phyloP scores from a whole-genome alignment of 2,329 filamentous ascomycete species.

The Colletotrichum eremochloae region DNA sequence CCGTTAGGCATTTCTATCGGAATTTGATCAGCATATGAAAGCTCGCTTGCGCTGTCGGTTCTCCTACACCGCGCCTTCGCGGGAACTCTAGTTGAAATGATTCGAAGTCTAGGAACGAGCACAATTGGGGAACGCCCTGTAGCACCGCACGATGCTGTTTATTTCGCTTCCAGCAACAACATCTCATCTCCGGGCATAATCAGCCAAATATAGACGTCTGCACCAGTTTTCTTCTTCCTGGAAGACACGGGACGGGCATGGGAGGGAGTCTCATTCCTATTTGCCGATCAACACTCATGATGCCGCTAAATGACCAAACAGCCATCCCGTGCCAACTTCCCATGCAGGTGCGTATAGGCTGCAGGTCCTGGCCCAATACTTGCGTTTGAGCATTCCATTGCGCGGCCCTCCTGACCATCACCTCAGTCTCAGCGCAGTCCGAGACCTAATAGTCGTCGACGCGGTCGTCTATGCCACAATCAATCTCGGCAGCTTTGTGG shows the following conservation, averaged over 20 bases:
- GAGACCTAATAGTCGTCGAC: not conserved
- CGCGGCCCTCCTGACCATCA: not conserved
- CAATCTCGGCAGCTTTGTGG: not conserved
- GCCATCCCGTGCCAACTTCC: not conserved
- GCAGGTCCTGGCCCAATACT: not conserved
- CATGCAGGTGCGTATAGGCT: not conserved
- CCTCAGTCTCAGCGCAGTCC: not conserved
- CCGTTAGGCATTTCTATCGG: not conserved
- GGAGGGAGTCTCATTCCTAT: not conserved
- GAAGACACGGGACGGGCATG: not conserved
- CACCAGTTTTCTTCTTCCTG: not conserved
- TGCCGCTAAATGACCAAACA: not conserved
- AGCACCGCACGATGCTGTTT: not conserved
- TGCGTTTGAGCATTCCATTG: not conserved
- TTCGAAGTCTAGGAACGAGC: not conserved
- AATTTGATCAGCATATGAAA: not conserved
- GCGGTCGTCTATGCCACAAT: not conserved
- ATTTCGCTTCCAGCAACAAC: too few species aligned
- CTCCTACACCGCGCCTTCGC: not conserved
- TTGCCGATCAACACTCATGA: conserved; percentile 21
- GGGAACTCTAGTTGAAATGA: not conserved
- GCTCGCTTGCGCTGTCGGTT: not conserved
- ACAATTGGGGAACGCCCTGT: not conserved
- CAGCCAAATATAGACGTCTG: not conserved
- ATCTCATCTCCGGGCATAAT: not conserved